Evolutionary conservation across 2,329 filamentous ascomycete species (phyloP).

Genomic region (Xylariaceae sp.): DNA sequence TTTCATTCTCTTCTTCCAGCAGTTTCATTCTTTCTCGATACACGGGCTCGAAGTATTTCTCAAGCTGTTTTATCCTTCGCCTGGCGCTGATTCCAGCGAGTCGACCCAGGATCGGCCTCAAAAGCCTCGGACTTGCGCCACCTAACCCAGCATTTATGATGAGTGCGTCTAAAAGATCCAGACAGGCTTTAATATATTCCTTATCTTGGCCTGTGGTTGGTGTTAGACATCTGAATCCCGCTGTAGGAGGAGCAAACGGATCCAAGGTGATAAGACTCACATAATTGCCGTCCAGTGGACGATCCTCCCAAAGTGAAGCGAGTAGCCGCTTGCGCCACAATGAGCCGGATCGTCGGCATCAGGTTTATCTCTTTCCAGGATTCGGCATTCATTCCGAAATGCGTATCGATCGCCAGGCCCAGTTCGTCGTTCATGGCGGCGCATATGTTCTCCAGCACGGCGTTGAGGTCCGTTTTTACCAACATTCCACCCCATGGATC

Average conservation of each 20-base stretch:
- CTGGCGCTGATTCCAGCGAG: slow-evolving; percentile 18
- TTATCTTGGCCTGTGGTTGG: slow-evolving; percentile 29
- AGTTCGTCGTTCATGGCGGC: slow-evolving; percentile 34
- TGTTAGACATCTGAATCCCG: not conserved
- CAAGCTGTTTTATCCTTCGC: slow-evolving; percentile 23
- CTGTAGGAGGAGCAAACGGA: not conserved
- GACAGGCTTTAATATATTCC: slow-evolving; percentile 16
- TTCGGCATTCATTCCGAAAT: slow-evolving; percentile 32
- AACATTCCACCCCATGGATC: slow-evolving; percentile 27
- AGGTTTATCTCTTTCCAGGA: slow-evolving; percentile 34
- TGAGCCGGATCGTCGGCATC: slow-evolving; percentile 21
- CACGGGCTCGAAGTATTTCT: slow-evolving; percentile 24
- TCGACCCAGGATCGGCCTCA: slow-evolving; percentile 15
- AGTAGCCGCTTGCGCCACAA: slow-evolving; percentile 28
- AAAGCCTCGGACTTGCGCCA: slow-evolving; percentile 9
- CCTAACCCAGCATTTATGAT: slow-evolving; percentile 11
- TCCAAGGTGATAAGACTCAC: slow-evolving; percentile 19
- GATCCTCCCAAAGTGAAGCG: slow-evolving; percentile 26
- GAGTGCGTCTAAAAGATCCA: slow-evolving; percentile 13
- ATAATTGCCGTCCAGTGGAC: slow-evolving; percentile 27
- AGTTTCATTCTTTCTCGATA: slow-evolving; percentile 20
- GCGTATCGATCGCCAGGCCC: slow-evolving; percentile 31
- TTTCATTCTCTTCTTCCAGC: slow-evolving; percentile 17
- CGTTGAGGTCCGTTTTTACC: slow-evolving; percentile 35
- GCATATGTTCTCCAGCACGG: slow-evolving; percentile 32